Evolutionary conservation across 805 yeast species (phyloP).

Genomic region (Trichomonascus vanleenenianus): DNA sequence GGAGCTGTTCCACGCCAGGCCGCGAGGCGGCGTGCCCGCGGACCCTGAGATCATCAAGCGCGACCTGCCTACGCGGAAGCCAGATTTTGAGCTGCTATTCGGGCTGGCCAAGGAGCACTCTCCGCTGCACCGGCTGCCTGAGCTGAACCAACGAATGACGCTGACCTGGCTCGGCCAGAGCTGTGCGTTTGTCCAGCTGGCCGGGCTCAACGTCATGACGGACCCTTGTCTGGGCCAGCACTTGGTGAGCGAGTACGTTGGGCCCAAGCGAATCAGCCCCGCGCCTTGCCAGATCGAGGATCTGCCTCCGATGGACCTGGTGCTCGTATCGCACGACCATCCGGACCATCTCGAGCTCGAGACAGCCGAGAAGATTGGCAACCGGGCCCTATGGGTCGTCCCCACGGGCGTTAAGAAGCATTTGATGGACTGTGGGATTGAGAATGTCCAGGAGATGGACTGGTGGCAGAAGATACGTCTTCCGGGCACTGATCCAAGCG

Average conservation of each 20-base stretch:
- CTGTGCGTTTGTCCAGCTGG: constrained; percentile 65
- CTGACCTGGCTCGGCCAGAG: constrained; percentile 94
- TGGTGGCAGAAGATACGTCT: constrained; percentile 81
- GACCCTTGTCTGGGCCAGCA: constrained; percentile 75
- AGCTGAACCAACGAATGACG: constrained; percentile 35
- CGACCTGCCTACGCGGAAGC: constrained; percentile 51
- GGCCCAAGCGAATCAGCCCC: constrained; percentile 81
- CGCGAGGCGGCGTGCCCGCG: constrained; percentile 53
- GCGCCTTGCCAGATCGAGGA: constrained; percentile 60
- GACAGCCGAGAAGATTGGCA: constrained; percentile 46
- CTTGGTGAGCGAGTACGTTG: constrained; percentile 53
- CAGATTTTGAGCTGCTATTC: constrained; percentile 42
- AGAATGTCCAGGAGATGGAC: constrained; percentile 64
- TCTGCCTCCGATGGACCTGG: constrained; percentile 60
- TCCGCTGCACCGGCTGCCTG: constrained; percentile 5
- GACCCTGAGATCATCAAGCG: constrained; percentile 41
- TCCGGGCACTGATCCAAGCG: constrained; percentile 27
- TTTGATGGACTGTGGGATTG: constrained; percentile 51
- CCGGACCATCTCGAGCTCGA: constrained; percentile 85
- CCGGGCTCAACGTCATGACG: constrained; percentile 67
- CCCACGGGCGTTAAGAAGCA: constrained; percentile 68
- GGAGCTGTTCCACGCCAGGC: constrained; percentile 56
- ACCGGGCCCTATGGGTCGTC: constrained; percentile 70
- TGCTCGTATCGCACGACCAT: constrained; percentile 86
- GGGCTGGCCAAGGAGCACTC: neutral